Conservation (phyloP, 2,329 filamentous ascomycete species). For the Nigrospora sphaerica region DNA sequence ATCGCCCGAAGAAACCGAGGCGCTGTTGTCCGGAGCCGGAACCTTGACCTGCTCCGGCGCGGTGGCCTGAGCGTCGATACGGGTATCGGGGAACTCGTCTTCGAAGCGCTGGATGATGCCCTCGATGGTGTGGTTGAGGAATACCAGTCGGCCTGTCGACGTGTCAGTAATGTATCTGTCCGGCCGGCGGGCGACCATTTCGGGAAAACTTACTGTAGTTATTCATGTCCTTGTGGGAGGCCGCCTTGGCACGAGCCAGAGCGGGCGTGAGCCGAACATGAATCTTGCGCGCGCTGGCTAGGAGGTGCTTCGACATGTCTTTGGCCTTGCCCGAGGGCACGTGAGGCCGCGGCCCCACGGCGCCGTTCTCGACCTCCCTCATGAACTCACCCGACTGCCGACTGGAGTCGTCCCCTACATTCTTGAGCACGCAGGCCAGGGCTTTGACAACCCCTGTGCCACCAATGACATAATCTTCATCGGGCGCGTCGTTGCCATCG, state of each 20-base stretch:
- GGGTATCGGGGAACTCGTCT: constrained; percentile 89
- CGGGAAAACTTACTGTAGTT: constrained; percentile 60
- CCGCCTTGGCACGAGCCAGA: constrained; percentile 64
- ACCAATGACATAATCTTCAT: constrained; percentile 93
- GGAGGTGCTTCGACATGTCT: constrained; percentile 86
- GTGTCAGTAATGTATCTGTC: not conserved
- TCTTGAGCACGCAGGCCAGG: constrained; percentile 80
- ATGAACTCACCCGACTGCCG: constrained; percentile 45
- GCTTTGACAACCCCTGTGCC: constrained; percentile 94
- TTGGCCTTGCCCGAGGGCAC: constrained; percentile 61
- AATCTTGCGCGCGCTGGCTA: constrained; percentile 85
- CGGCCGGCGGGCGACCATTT: not conserved
- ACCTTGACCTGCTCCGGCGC: constrained; percentile 15
- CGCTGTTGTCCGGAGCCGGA: constrained; percentile 13
- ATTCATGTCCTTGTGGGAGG: constrained; percentile 58
- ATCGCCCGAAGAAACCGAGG: constrained; percentile 22
- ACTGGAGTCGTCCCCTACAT: constrained; percentile 61
- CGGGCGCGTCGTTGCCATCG: constrained; percentile 64
- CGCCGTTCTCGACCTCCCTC: constrained; percentile 44
- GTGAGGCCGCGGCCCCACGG: constrained; percentile 33
- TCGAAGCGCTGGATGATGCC: constrained; percentile 94
- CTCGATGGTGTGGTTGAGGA: constrained; percentile 81
- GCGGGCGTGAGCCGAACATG: constrained; percentile 76
- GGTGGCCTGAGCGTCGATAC: constrained; percentile 30
- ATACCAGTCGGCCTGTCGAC: constrained; percentile 59